These are phyloP conservation scores for Botrytis galanthina DNA, from an alignment of 2,329 filamentous ascomycete species.

Conservation along the genomic window DNA sequence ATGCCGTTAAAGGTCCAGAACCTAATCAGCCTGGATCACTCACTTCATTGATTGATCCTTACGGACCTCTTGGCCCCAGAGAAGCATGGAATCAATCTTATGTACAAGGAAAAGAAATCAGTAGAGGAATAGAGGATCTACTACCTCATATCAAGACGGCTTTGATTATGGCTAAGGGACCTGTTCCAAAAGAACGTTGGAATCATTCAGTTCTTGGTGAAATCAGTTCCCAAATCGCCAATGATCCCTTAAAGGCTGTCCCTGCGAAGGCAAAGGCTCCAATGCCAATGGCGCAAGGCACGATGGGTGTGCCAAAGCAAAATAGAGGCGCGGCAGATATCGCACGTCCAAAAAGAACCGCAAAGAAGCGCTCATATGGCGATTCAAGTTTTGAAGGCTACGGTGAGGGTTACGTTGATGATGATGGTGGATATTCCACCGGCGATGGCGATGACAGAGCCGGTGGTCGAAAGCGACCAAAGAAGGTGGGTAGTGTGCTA, in stretches of 20 bases:
- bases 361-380: slow-evolving; percentile 74
- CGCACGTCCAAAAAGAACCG: slow-evolving; percentile 59
- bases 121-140: slow-evolving; percentile 49
- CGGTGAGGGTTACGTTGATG: slow-evolving; percentile 67
- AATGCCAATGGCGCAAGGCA: not conserved
- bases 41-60: slow-evolving; percentile 48
- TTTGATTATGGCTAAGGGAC: slow-evolving; percentile 56
- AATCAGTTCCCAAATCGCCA: slow-evolving; percentile 35
- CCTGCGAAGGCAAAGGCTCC: slow-evolving; percentile 21
- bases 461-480: slow-evolving; percentile 58
- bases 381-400: slow-evolving; percentile 75
- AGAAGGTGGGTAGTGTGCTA: slow-evolving; percentile 53
- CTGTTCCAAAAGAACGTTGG: slow-evolving; percentile 54
- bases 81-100: slow-evolving; percentile 56
- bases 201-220: slow-evolving; percentile 59
- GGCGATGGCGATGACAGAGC: slow-evolving; percentile 64
- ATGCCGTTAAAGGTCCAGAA: slow-evolving; percentile 55
- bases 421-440: slow-evolving; percentile 67
- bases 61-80: slow-evolving; percentile 41
- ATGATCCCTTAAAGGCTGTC: slow-evolving; percentile 24
- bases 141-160: slow-evolving; percentile 49
- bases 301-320: not conserved
- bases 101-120: slow-evolving; percentile 55
- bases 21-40: slow-evolving; percentile 40
- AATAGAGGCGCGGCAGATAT: slow-evolving; percentile 25